Base-by-base conservation (phyloP, 1,284 basidiomycete species). In the Trametes versicolor region DNA sequence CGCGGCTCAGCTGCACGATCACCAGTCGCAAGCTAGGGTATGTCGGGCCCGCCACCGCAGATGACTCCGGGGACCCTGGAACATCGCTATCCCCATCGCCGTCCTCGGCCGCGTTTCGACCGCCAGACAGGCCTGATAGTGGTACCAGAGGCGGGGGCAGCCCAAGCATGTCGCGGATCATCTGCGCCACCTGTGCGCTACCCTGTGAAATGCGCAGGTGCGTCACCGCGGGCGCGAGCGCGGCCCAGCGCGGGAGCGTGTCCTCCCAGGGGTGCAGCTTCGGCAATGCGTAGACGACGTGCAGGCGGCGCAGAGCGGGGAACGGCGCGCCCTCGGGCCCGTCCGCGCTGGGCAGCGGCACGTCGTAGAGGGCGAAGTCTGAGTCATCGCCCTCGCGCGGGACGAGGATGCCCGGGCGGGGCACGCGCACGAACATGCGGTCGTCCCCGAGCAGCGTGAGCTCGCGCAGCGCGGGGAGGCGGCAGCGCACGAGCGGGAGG, bases 261-360 rank as follows among this genome's bases (percentile, higher is more conserved):
- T 65, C 41, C 48, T 70, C 62, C 68, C 68, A 70, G 2, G 63
- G 61, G 32, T 70, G 68, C 49, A 70, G 62, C 55, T 70, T 70
- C 19, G 59, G 53, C 34, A 48, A 64, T 1, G 62, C 51, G 41
- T 49, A 57, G n/a, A 67, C 60, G 68, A 66, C 53, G 41, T 70
- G 68, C 13, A 70, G 59, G 57, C 63, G 65, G 13, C 48, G 60
- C 25, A 70, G 63, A 12, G 59, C 47, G 49, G 68, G 65, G 59
- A 70, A 66, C 6, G 65, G 63, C 41, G 57, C 63, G 10, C 49
- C 47, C 1, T 56, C 34, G 2, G 65, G 56, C 7, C 17, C 39
- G 6, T 55, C 29, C 36, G 54, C 21, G 25, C 13, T 13, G 17
- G 47, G 47, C 1, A 39, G 21, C 9, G 58, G 52, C 15, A 70